Conservation (phyloP, 306 rosid genomes). For the Mucuna pruriens region DNA sequence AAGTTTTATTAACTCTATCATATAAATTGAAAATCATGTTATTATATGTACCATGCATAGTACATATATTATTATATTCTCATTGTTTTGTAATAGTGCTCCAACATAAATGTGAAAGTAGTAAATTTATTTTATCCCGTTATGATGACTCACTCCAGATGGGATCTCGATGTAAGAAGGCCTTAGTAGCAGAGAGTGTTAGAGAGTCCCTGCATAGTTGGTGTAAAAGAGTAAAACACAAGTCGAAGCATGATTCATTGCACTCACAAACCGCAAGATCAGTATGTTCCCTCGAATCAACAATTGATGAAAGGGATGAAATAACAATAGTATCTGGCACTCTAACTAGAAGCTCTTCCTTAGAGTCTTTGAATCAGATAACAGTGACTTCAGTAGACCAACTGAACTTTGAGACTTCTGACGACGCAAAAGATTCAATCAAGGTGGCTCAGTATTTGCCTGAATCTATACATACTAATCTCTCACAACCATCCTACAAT, state of each 20-base stretch:
- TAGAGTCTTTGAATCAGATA: slow-evolving; percentile 72
- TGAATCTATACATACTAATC: slow-evolving; percentile 38
- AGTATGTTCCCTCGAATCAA: slow-evolving; percentile 76
- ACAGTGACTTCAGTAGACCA: slow-evolving; percentile 62
- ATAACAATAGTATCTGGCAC: slow-evolving; percentile 81
- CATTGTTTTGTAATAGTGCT: neutral
- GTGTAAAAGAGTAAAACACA: slow-evolving; percentile 95
- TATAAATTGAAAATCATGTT: too few species aligned
- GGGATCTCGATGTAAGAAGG: slow-evolving; percentile 90
- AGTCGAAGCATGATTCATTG: slow-evolving; percentile 67
- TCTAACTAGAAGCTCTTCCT: slow-evolving; percentile 71
- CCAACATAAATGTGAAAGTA: neutral
- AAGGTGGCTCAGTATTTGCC: slow-evolving; percentile 53
- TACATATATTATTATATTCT: neutral
- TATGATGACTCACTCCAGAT: slow-evolving; percentile 54
- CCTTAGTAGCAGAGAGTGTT: slow-evolving; percentile 85
- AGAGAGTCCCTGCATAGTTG: slow-evolving; percentile 93
- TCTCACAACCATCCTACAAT: slow-evolving; percentile 34
- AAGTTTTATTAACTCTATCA: too few species aligned
- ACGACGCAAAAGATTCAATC: slow-evolving; percentile 41
- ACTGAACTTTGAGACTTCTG: slow-evolving; percentile 47
- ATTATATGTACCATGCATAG: too few species aligned
- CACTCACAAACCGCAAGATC: slow-evolving; percentile 75
- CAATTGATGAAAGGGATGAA: slow-evolving; percentile 79
- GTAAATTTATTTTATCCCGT: neutral